Percentiles rank a stretch among this genome's conserved stretches.
These are phyloP conservation scores for Beta lomatogona DNA, from an alignment of 179 eudicot genomes.

Conservation along the genomic window DNA sequence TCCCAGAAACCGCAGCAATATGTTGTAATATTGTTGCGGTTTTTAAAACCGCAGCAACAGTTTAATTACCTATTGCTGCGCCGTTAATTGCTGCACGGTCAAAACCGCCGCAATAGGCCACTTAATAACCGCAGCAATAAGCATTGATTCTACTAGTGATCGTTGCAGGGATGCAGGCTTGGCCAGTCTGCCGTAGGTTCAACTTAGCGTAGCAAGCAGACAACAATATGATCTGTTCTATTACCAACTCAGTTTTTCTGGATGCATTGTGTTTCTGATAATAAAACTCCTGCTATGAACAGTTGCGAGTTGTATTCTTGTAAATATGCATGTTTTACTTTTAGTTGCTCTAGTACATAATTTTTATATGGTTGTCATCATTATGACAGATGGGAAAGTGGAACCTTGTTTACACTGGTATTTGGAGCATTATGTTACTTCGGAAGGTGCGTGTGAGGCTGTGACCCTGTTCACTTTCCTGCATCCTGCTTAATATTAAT, in stretches of 20 bases:
- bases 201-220: background rate
- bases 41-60: too few species aligned
- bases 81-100: too few species aligned
- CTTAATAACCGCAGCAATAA: too few species aligned
- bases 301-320: background rate
- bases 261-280: background rate
- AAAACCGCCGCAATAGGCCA: too few species aligned
- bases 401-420: conserved; percentile 67
- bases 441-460: conserved; percentile 61
- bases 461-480: conserved; percentile 7
- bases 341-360: background rate
- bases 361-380: conserved; percentile 36
- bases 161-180: background rate
- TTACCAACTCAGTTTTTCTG: background rate
- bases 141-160: too few species aligned
- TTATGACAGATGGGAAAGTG: conserved; percentile 92
- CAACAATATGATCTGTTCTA: background rate
- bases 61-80: too few species aligned
- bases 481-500: background rate
- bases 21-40: too few species aligned
- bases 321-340: background rate
- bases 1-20: too few species aligned
- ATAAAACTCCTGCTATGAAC: background rate
- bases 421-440: conserved; percentile 84
- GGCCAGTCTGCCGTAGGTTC: background rate